Evolutionary conservation across 2,329 filamentous ascomycete species (phyloP).

Genomic region (Hypocreales sp.): DNA sequence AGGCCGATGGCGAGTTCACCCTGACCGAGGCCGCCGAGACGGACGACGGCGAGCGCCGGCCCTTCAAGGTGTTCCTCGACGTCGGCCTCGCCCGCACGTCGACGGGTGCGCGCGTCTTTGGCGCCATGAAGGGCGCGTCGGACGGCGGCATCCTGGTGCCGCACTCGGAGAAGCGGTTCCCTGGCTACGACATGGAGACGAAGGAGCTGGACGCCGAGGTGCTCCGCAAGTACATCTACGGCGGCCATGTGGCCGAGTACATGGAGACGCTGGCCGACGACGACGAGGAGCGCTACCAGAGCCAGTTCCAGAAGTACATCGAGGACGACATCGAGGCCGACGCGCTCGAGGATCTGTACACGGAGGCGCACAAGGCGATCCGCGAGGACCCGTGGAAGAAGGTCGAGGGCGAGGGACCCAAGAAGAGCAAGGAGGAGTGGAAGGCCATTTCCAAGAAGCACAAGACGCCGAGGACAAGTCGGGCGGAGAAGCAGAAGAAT

Average conservation of each 20-base stretch:
- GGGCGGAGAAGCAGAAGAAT: conserved; percentile 67
- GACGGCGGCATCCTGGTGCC: conserved; percentile 95
- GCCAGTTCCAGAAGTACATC: conserved; percentile 95
- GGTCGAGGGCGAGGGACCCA: conserved; percentile 53
- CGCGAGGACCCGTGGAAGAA: conserved; percentile 98
- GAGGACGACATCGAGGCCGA: conserved; percentile 95
- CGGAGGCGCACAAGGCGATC: conserved; percentile 89
- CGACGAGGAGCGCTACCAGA: conserved; percentile 99
- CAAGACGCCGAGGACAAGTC: conserved; percentile 60
- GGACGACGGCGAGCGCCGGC: conserved; percentile 83
- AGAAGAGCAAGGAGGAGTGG: conserved; percentile 97
- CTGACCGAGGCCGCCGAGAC: conserved; percentile 90
- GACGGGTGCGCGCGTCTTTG: conserved; percentile 96
- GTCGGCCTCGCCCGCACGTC: conserved; percentile 95
- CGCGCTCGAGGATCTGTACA: conserved; percentile 91
- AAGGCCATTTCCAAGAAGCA: conserved; percentile 91
- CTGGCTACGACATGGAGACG: conserved; percentile 89
- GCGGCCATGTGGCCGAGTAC: conserved; percentile 97
- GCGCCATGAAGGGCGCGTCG: conserved; percentile 98
- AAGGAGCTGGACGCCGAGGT: conserved; percentile 97
- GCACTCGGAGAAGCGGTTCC: conserved; percentile 99
- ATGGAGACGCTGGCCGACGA: conserved; percentile 99
- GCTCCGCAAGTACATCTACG: conserved; percentile 99
- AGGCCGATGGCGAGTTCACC: conserved; percentile 89
- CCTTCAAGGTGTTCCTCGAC: conserved; percentile 98